These are phyloP conservation scores for Glebionis coronaria DNA, from an alignment of 129 eudicot species.

Conservation along the genomic window DNA sequence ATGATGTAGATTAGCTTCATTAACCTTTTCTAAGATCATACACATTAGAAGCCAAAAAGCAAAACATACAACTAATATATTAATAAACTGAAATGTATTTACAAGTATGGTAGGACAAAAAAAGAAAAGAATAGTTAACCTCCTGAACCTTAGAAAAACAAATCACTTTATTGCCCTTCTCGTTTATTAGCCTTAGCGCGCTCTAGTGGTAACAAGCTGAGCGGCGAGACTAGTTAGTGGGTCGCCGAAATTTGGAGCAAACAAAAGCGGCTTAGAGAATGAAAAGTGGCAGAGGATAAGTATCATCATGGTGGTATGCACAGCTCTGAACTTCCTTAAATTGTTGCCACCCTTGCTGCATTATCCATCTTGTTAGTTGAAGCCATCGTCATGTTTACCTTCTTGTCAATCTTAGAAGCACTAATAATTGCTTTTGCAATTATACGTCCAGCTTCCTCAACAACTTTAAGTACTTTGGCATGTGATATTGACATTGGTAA, in stretches of 20 bases:
- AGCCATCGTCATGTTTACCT: slow-evolving; percentile 53
- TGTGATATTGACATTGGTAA: slow-evolving; percentile 16
- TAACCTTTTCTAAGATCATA: too few relatives aligned
- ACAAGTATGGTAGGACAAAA: slow-evolving; percentile 15
- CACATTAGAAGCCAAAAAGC: slow-evolving; percentile 10
- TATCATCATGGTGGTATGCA: slow-evolving; percentile 30
- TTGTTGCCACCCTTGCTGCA: slow-evolving; percentile 78
- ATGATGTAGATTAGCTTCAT: neutral
- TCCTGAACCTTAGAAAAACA: slow-evolving; percentile 10
- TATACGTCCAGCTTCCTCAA: slow-evolving; percentile 62
- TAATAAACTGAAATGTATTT: slow-evolving; percentile 24
- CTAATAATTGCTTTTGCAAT: slow-evolving; percentile 48
- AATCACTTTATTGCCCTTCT: slow-evolving; percentile 34
- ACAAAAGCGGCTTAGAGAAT: slow-evolving; percentile 23
- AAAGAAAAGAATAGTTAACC: neutral
- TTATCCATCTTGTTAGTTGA: slow-evolving; percentile 72
- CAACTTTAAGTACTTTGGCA: slow-evolving; percentile 45
- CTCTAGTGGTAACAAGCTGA: too few relatives aligned
- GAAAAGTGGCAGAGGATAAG: slow-evolving; percentile 16
- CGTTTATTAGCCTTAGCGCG: slow-evolving; percentile 26
- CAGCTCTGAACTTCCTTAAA: slow-evolving; percentile 71
- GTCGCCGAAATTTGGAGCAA: neutral
- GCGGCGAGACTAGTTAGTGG: too few relatives aligned
- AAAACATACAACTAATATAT: slow-evolving; percentile 21
- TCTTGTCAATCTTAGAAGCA: slow-evolving; percentile 39